A percentile compares a stretch with the other conserved stretches of the same genome.
Evolutionary conservation across 257 asterid species (phyloP).

Genomic region (Solanum tacnaense): DNA sequence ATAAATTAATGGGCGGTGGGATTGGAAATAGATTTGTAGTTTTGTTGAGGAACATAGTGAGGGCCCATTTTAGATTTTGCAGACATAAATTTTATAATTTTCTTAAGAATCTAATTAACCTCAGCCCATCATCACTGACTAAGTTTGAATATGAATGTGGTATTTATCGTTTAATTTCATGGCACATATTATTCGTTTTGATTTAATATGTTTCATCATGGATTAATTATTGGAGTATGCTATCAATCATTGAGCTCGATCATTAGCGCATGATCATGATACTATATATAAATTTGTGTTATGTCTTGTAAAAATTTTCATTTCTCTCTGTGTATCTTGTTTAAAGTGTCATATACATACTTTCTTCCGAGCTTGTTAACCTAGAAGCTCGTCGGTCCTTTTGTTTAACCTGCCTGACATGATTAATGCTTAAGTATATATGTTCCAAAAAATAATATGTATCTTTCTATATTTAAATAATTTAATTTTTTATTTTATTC

Average conservation of each 20-base stretch:
- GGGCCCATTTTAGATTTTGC: background rate
- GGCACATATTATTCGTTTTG: fast-evolving
- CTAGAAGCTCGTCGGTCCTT: too few relatives aligned
- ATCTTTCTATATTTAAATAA: background rate
- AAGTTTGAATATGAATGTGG: background rate
- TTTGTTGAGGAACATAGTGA: background rate
- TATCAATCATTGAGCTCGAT: background rate
- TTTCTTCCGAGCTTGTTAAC: background rate
- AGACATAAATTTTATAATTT: background rate
- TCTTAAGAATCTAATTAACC: background rate
- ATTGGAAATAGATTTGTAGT: background rate
- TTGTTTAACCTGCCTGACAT: too few relatives aligned
- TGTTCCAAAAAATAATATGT: too few relatives aligned
- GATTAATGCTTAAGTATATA: too few relatives aligned
- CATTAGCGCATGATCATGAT: background rate
- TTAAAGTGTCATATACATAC: background rate
- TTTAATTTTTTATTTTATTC: background rate
- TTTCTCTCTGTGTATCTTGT: background rate
- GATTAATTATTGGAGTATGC: background rate
- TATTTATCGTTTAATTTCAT: background rate
- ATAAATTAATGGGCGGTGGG: background rate
- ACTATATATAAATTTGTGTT: background rate
- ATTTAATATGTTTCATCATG: fast-evolving
- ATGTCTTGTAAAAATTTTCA: fast-evolving
- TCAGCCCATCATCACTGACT: background rate